Conservation (phyloP, 1,284 basidiomycete genomes). For the Bondarzewia mesenterica region DNA sequence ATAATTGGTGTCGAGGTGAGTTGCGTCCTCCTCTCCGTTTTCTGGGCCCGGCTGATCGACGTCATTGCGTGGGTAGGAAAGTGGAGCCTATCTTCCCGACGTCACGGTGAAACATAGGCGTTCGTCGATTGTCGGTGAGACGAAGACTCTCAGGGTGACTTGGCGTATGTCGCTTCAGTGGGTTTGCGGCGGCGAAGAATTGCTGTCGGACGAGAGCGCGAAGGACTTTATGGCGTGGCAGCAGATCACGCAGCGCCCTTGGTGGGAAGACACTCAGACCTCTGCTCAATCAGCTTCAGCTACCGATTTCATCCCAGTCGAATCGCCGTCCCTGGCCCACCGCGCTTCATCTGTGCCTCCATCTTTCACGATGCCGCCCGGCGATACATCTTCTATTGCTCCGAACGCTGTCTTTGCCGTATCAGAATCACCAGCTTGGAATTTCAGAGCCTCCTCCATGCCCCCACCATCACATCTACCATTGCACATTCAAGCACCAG, state of each 20-base stretch:
- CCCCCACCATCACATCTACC: no score
- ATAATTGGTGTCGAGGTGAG: neutral
- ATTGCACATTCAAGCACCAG: no score
- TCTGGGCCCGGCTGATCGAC: no score
- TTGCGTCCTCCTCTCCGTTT: conserved; percentile 4
- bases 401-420: no score
- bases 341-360: no score
- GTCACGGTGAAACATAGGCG: neutral
- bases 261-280: conserved; percentile 23
- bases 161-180: conserved; percentile 32
- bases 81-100: neutral
- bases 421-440: no score
- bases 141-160: neutral
- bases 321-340: no score
- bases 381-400: no score
- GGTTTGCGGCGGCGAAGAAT: conserved; percentile 31
- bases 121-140: neutral
- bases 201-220: conserved; percentile 11
- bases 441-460: no score
- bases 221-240: conserved; percentile 5
- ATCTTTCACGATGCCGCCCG: no score
- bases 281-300: neutral
- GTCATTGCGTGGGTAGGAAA: no score
- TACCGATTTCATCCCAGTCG: no score
- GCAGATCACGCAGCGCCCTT: conserved; percentile 19